These are phyloP conservation scores for Coemansia furcata DNA, from an alignment of 192 early-diverging fungal genomes.

Conservation along the genomic window DNA sequence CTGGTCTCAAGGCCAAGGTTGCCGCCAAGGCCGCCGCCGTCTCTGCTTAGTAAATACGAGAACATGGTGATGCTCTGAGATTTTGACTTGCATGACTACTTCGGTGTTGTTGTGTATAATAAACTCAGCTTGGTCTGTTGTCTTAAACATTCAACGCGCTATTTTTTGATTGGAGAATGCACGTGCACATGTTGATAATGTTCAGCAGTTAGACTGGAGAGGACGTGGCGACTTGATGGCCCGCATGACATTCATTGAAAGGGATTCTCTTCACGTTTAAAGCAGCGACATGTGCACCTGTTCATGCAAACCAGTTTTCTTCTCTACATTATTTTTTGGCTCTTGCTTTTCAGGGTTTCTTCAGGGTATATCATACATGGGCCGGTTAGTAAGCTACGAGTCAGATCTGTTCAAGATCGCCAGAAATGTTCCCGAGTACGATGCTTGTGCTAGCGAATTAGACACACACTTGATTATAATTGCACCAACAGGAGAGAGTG, in stretches of 20 bases:
- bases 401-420: not conserved
- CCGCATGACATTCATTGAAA: not conserved
- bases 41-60: conserved; percentile 6
- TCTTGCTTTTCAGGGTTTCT: not conserved
- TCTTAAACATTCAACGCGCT: not conserved
- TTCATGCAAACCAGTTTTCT: not conserved
- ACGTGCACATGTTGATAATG: not conserved
- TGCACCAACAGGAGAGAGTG: not conserved
- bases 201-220: not conserved
- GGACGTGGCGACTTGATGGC: not conserved
- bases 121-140: not conserved
- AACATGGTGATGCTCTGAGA: conserved; percentile 6
- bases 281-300: not conserved
- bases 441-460: not conserved
- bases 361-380: not conserved
- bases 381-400: not conserved
- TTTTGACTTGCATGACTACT: not conserved
- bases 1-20: conserved; percentile 39
- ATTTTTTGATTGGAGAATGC: not conserved
- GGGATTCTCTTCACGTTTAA: not conserved
- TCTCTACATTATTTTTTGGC: not conserved
- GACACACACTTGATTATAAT: not conserved
- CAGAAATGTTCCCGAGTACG: not conserved
- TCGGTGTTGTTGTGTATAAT: not conserved
- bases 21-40: conserved; percentile 30